Evolutionary conservation across 1,139 yeast genomes (phyloP).

Genomic region (Wickerhamomyces sp.): DNA sequence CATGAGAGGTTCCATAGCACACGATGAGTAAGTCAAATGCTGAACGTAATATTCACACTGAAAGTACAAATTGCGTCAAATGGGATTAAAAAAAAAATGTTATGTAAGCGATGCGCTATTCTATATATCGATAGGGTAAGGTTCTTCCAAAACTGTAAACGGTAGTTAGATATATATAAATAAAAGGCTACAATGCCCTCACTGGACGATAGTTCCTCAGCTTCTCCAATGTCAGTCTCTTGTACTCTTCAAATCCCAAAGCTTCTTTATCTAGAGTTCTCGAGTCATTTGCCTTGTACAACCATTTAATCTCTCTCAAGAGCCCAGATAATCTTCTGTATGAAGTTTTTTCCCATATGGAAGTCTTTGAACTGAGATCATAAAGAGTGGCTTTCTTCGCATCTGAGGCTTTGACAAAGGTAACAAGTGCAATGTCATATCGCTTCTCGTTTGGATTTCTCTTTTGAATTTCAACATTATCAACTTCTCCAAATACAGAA

Average conservation of each 20-base stretch:
- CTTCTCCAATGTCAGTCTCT: slow-evolving; percentile 10
- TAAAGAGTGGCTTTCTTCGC: slow-evolving; percentile 14
- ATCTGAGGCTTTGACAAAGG: slow-evolving; percentile 5
- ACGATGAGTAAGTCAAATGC: too few species aligned
- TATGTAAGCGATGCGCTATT: not conserved
- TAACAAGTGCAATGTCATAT: slow-evolving; percentile 15
- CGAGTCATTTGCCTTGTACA: not conserved
- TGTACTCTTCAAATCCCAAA: slow-evolving; percentile 14
- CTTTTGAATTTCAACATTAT: slow-evolving; percentile 8
- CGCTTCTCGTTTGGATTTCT: slow-evolving; percentile 9
- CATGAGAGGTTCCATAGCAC: slow-evolving; percentile 4
- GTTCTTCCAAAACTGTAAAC: too few species aligned
- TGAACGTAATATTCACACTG: too few species aligned
- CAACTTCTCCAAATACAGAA: slow-evolving; percentile 19
- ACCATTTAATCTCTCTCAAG: slow-evolving; percentile 15
- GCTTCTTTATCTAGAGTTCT: slow-evolving; percentile 7
- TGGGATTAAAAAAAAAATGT: not conserved
- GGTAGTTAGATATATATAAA: too few species aligned
- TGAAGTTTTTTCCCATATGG: slow-evolving; percentile 17
- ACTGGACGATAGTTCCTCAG: slow-evolving; percentile 3
- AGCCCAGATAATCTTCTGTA: slow-evolving; percentile 17
- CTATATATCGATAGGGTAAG: too few species aligned
- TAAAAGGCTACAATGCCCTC: too few species aligned
- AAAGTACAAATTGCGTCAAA: too few species aligned
- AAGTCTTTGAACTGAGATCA: slow-evolving; percentile 9